These are phyloP conservation scores for Solanum chilense DNA, from an alignment of 257 asterid species.

Conservation along the genomic window DNA sequence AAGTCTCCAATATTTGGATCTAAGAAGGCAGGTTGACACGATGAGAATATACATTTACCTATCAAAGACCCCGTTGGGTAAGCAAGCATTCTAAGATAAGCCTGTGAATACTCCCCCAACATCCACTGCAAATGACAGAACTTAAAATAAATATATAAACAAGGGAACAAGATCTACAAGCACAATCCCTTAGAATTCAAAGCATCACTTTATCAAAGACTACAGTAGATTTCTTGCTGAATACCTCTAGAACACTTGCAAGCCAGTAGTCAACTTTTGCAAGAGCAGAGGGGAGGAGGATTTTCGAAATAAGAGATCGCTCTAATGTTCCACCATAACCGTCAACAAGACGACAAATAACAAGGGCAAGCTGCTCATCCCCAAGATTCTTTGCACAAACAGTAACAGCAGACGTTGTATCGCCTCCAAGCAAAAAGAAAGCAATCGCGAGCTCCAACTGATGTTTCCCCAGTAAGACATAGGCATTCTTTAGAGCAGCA, in stretches of 20 bases:
- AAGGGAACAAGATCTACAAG: constrained; percentile 3
- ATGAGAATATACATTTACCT: constrained; percentile 35
- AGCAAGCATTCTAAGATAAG: constrained; percentile 64
- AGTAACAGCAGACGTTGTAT: constrained; percentile 79
- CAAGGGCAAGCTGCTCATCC: constrained; percentile 96
- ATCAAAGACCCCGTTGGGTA: constrained; percentile 26
- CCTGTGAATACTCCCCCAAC: constrained; percentile 60
- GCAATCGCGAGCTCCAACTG: constrained; percentile 94
- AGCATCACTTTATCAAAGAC: not conserved
- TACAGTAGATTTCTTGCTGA: constrained; percentile 1
- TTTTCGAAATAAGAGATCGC: constrained; percentile 46
- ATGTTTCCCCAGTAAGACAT: constrained; percentile 91
- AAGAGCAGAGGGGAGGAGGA: constrained; percentile 83
- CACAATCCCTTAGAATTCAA: constrained; percentile 1
- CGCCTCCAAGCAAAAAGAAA: constrained; percentile 98
- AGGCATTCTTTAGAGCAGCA: constrained; percentile 96
- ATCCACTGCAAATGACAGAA: constrained; percentile 58
- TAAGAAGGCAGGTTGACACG: constrained; percentile 50
- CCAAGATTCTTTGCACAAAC: constrained; percentile 92
- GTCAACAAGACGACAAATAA: constrained; percentile 85
- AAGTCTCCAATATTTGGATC: constrained; percentile 87
- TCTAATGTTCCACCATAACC: constrained; percentile 79
- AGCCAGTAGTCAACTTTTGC: constrained; percentile 72
- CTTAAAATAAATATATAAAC: constrained; percentile 2
- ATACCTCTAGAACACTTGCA: constrained; percentile 84